A percentile compares a stretch with the other conserved stretches of the same genome.
Evolutionary conservation across 305 asterid genomes (phyloP).

Genomic region (Vinca major): DNA sequence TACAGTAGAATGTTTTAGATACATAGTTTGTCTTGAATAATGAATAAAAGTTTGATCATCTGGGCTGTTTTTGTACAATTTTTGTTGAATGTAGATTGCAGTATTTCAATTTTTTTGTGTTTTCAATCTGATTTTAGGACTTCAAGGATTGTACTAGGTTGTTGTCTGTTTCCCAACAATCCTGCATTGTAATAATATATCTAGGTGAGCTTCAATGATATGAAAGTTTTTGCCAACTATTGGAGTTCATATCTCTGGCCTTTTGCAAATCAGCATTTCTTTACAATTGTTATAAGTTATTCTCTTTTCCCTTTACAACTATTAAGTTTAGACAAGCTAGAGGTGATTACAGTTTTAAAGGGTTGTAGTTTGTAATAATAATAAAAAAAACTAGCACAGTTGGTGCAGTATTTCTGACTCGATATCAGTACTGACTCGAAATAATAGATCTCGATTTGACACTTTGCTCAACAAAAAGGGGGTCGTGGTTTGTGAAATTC

Average conservation of each 20-base stretch:
- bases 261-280: background rate
- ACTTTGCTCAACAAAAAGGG: too few species aligned
- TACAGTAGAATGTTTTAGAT: background rate
- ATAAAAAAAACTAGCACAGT: too few species aligned
- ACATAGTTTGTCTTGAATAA: background rate
- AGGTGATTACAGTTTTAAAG: too few species aligned
- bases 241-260: background rate
- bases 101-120: too few species aligned
- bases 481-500: too few species aligned
- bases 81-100: background rate
- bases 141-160: background rate
- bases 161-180: background rate
- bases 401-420: too few species aligned
- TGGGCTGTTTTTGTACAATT: constrained; percentile 3
- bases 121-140: background rate
- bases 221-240: background rate
- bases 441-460: too few species aligned
- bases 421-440: too few species aligned
- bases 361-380: too few species aligned
- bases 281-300: background rate
- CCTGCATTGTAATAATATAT: constrained; percentile 6
- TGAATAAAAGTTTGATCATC: background rate
- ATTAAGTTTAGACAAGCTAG: too few species aligned
- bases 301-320: background rate
- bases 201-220: background rate